Base-by-base conservation (phyloP, 2,329 filamentous ascomycete genomes). In the Aspergillus spinulosporus region DNA sequence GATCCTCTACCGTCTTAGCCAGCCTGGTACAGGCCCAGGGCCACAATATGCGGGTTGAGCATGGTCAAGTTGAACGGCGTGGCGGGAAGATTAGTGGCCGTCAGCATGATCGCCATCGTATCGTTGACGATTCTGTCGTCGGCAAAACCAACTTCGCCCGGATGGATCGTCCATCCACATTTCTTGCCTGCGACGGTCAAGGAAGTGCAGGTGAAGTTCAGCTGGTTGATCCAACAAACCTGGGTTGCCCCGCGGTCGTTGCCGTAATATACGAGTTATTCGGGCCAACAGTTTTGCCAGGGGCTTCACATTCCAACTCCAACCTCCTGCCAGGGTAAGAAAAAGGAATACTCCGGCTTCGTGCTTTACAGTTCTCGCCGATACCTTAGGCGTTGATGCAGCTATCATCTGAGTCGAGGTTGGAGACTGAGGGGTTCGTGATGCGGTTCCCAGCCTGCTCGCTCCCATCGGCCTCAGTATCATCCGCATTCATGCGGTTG, bases 21-120 rank as follows among this genome's bases (percentile, higher is more conserved):
- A 64, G 89, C 86, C 75, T 91, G 88, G 72, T 92, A 94, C 37
- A 94, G 68, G 51, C 84, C 87, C 52, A 92, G 78, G 15, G 90
- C 89, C 54, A 84, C 83, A 36, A 94, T 86, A 64, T 92, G 88
- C 0, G 88, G 85, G 62, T 94, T 93, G 15, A 93, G 78, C 79
- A 84, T 80, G 26, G 78, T 83, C 57, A 93, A 57, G 68, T 94
- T 94, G 72, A 90, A 93, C 0, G 89, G 87, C 5, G 89, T 92
- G 2, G 92, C 80, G 59, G 78, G 85, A 0, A 86, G 62, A 62
- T 92, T 82, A 0, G 72, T 68, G 64, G 93, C 89, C 0, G 89
- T 93, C 8, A 96, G 68, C 0, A 85, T 88, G 46, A 95, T 76
- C 68, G 93, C 94, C 74, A 92, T 88, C 3, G 90, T 94, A 0